These are phyloP conservation scores for Vitis labrusca DNA, from an alignment of 164 flowering plant species.

Conservation along the genomic window DNA sequence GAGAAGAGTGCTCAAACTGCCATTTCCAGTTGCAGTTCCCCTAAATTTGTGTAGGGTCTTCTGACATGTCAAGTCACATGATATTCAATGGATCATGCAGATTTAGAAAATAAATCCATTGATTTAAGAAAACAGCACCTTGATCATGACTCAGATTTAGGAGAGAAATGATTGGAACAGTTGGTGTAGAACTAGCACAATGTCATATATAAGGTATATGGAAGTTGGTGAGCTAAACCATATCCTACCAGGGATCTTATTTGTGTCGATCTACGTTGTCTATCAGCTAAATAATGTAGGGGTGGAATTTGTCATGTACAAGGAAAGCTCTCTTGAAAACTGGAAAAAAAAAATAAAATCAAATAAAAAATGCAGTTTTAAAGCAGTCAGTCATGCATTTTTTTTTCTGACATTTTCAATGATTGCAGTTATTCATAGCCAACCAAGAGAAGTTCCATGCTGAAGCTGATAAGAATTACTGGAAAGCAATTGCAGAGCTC, in stretches of 20 bases:
- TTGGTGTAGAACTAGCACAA: neutral
- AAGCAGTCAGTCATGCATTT: neutral
- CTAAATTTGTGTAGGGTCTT: too few relatives aligned
- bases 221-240: neutral
- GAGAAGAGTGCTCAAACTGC: too few relatives aligned
- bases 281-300: too few relatives aligned
- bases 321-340: too few relatives aligned
- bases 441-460: slow-evolving; percentile 46
- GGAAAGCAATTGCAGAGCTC: slow-evolving; percentile 55
- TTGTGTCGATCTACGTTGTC: too few relatives aligned
- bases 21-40: too few relatives aligned
- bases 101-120: neutral
- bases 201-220: neutral
- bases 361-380: neutral
- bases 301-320: too few relatives aligned
- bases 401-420: neutral
- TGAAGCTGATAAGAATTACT: slow-evolving; percentile 47
- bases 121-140: neutral
- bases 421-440: slow-evolving; percentile 28
- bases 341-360: too few relatives aligned
- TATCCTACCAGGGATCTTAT: neutral
- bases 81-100: too few relatives aligned
- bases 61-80: too few relatives aligned
- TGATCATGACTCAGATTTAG: neutral
- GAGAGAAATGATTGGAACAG: neutral